These are phyloP conservation scores for Plenodomus lindquistii DNA, from an alignment of 2,329 filamentous ascomycete genomes.

Conservation along the genomic window DNA sequence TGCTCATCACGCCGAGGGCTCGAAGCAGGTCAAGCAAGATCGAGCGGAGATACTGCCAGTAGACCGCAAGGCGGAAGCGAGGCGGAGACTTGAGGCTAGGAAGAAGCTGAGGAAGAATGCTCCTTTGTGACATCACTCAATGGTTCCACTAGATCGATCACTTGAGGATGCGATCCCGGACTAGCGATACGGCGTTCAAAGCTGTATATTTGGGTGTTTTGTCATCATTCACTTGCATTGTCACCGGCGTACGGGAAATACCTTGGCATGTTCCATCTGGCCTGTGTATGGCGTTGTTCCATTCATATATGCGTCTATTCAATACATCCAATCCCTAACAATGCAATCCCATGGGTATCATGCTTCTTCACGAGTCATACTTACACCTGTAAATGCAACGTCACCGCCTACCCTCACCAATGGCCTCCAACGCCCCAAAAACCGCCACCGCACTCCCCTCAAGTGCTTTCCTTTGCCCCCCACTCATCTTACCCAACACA, in stretches of 20 bases:
- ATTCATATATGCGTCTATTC: conserved; percentile 3
- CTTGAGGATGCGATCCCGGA: too few species aligned
- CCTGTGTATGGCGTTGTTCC: not conserved
- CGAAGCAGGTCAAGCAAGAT: conserved; percentile 23
- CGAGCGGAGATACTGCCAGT: conserved; percentile 19
- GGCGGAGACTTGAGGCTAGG: conserved; percentile 28
- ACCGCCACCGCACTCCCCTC: conserved; percentile 54
- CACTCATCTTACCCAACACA: conserved; percentile 71
- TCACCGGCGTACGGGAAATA: conserved; percentile 25
- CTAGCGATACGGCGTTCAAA: not conserved
- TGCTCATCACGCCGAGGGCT: conserved; percentile 28
- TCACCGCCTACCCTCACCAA: conserved; percentile 47
- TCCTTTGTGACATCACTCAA: too few species aligned
- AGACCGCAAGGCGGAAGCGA: conserved; percentile 35
- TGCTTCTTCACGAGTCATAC: not conserved
- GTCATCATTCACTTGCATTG: conserved; percentile 6
- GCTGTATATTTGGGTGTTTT: not conserved
- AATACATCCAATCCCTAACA: not conserved
- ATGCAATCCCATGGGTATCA: not conserved
- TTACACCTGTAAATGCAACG: conserved; percentile 1
- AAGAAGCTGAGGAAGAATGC: conserved; percentile 31
- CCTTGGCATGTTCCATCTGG: conserved; percentile 11
- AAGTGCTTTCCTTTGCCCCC: conserved; percentile 46
- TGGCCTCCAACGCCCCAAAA: conserved; percentile 56
- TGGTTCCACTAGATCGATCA: too few species aligned